Base-by-base conservation (phyloP, 257 asterid genomes). In the Dorcoceras hygrometricum region DNA sequence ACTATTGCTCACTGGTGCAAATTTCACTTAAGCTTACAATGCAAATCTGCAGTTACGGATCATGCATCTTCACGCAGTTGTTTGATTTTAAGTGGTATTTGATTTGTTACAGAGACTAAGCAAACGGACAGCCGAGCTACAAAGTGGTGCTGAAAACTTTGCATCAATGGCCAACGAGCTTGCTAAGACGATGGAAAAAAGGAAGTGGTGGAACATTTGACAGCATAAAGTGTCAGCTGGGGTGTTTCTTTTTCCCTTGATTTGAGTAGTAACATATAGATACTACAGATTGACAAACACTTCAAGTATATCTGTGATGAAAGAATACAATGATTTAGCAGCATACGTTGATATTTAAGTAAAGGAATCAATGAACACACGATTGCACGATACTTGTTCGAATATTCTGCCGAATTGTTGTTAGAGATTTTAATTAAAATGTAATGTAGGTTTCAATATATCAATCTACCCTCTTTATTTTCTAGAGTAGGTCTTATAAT, bases 141-240 rank as follows among this genome's bases (percentile, higher is more conserved):
- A 85, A 71, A 78, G 71, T 36, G 93, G 88, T 56, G 92, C 97
- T 14, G 81, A 87, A 76, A 81, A 76, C 87, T 91, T 89, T 28
- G 86, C 95, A 2, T 73, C 81, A 5, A 58, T 89, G 81, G 98
- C 98, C 8, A 54, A 62, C 5, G 91, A 89, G 83, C 89, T 91
- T 27, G 98, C 90, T 46, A 91, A 79, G 86, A 62, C 70, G 3
- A 89, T 89, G 95, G 96, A 91, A 70, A 82, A 85, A 46, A 90
- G 96, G 18, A 80, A 83, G 69, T 87, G 95, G 96, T 92, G 98
- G 97, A 83, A 89, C 79, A 11, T 91, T 58, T 85, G 78, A 80
- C 27, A 12, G 25, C 36, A 25, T 59, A 59, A n/a, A 26, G 4
- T 11, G 23, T 23, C 53, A 59, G 7, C 54, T 43, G 2, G 19